phyloP scores from a whole-genome alignment of 176 grass and related monocot species.

The Avena atlantica region DNA sequence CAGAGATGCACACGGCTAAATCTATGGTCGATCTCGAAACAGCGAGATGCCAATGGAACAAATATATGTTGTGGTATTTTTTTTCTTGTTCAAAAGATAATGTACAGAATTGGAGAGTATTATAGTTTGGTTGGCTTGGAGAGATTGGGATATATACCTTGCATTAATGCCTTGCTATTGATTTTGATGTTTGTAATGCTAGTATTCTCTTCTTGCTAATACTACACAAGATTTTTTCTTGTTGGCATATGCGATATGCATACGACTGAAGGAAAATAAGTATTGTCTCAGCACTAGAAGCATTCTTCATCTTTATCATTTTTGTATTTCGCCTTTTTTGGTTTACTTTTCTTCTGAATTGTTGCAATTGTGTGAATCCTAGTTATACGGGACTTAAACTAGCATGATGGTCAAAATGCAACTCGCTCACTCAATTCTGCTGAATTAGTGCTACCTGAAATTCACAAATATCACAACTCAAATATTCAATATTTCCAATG shows the following conservation, averaged over 20 bases:
- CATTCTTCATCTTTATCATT: not conserved
- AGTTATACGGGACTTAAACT: too few relatives aligned
- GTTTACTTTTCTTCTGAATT: too few relatives aligned
- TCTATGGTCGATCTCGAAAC: slow-evolving; percentile 8
- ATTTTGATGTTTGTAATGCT: slow-evolving; percentile 8
- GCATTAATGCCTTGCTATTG: slow-evolving; percentile 14
- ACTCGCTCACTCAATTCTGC: too few relatives aligned
- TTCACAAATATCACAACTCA: too few relatives aligned
- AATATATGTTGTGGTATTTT: not conserved
- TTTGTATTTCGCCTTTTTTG: too few relatives aligned
- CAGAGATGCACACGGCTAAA: too few relatives aligned
- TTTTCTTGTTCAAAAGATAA: not conserved
- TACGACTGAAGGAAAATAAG: not conserved
- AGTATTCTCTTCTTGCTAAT: not conserved
- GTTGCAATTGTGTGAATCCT: too few relatives aligned
- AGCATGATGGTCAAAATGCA: too few relatives aligned
- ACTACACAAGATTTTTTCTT: not conserved
- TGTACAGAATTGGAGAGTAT: slow-evolving; percentile 2
- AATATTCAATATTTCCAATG: too few relatives aligned
- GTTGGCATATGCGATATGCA: not conserved
- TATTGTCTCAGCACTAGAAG: not conserved
- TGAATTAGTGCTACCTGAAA: too few relatives aligned
- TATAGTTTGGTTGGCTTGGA: not conserved
- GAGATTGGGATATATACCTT: slow-evolving; percentile 44
- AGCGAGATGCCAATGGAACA: not conserved